Percentiles rank a stretch among this genome's conserved stretches.
Conservation (phyloP, 805 yeast species). For the Candida methanosorbosa region DNA sequence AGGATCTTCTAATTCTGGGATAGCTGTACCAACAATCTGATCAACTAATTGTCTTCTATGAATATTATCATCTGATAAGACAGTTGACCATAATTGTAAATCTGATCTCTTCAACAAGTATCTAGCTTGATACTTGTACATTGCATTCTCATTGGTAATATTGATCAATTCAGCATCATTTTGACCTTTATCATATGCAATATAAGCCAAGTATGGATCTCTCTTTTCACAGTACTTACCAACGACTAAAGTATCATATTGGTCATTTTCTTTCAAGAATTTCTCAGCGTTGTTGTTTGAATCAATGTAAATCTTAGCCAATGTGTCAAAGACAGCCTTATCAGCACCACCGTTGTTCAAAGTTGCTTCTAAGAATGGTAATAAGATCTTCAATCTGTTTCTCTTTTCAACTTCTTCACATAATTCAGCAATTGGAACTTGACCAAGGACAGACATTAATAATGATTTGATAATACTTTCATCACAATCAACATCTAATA, state of each 20-base stretch:
- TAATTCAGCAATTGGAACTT: conserved; percentile 84
- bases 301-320: conserved; percentile 97
- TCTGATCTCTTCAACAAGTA: conserved; percentile 88
- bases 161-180: conserved; percentile 84
- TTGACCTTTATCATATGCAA: conserved; percentile 92
- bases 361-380: conserved; percentile 90
- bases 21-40: conserved; percentile 92
- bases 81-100: conserved; percentile 70
- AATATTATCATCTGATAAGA: conserved; percentile 62
- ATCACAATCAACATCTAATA: conserved; percentile 95
- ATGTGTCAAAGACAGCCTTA: conserved; percentile 85
- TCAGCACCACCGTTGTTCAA: conserved; percentile 76
- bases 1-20: conserved; percentile 88
- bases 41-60: conserved; percentile 91
- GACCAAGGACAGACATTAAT: conserved; percentile 80
- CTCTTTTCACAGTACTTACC: conserved; percentile 99
- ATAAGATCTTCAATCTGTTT: conserved; percentile 80
- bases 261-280: conserved; percentile 83
- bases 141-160: conserved; percentile 93
- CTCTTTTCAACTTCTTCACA: conserved; percentile 95
- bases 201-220: conserved; percentile 96
- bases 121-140: conserved; percentile 99
- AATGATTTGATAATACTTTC: conserved; percentile 77
- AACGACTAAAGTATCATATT: conserved; percentile 87
- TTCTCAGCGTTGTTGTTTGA: conserved; percentile 97